Percentiles rank a stretch among this genome's conserved stretches.
These are phyloP conservation scores for Lathyrus sativus DNA, from an alignment of 306 rosid genomes.

Conservation along the genomic window DNA sequence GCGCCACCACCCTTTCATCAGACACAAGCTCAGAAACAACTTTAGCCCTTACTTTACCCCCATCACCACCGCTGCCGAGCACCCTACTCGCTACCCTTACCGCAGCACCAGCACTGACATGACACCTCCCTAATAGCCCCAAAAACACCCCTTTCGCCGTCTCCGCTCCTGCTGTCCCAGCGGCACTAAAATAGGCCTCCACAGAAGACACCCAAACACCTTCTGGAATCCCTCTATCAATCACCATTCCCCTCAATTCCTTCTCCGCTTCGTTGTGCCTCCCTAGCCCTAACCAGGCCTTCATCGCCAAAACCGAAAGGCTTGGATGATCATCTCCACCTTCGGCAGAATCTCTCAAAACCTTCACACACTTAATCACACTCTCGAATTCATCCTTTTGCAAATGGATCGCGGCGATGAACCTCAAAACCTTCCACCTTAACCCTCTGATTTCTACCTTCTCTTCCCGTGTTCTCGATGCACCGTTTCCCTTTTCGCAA, in stretches of 20 bases:
- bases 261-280: constrained; percentile 79
- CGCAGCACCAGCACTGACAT: constrained; percentile 80
- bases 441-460: constrained; percentile 52
- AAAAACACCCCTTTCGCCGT: constrained; percentile 85
- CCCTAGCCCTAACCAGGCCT: constrained; percentile 86
- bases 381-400: constrained; percentile 82
- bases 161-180: constrained; percentile 87
- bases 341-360: constrained; percentile 68
- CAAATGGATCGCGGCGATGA: constrained; percentile 80
- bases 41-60: constrained; percentile 68
- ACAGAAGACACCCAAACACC: constrained; percentile 87
- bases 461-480: constrained; percentile 58
- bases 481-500: constrained; percentile 68
- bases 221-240: constrained; percentile 76
- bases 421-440: constrained; percentile 72
- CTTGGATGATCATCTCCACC: constrained; percentile 84
- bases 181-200: constrained; percentile 74
- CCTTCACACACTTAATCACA: constrained; percentile 85
- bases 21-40: constrained; percentile 88
- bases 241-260: constrained; percentile 87
- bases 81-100: constrained; percentile 77
- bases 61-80: constrained; percentile 61
- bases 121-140: constrained; percentile 85
- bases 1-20: constrained; percentile 81
- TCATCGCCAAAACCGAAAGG: constrained; percentile 86